Evolutionary conservation across 2,329 filamentous ascomycete species (phyloP).

Genomic region (Rhinocladiella mackenziei): DNA sequence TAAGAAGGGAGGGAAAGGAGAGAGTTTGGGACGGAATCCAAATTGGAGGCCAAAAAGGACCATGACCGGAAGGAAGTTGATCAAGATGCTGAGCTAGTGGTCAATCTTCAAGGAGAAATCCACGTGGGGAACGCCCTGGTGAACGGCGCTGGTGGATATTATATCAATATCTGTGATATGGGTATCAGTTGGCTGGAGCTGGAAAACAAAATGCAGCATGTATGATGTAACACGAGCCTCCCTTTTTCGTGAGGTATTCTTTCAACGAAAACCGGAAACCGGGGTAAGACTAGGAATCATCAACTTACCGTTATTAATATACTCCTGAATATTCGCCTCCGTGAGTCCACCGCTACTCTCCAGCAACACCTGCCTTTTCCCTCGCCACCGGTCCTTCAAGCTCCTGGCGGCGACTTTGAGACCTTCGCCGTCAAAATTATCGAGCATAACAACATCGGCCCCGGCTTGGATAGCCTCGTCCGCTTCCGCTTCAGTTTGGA

Average conservation of each 20-base stretch:
- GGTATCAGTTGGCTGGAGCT: background rate
- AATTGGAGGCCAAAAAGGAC: too few species aligned
- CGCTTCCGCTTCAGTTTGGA: conserved; percentile 80
- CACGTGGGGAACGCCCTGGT: conserved; percentile 88
- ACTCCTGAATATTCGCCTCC: conserved; percentile 74
- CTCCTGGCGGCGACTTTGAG: conserved; percentile 69
- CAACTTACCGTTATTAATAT: conserved; percentile 68
- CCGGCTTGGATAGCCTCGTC: conserved; percentile 87
- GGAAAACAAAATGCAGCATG: too few species aligned
- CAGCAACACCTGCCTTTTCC: conserved; percentile 65
- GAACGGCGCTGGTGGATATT: conserved; percentile 92
- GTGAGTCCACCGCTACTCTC: conserved; percentile 91
- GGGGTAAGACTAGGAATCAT: conserved; percentile 12
- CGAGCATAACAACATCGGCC: conserved; percentile 94
- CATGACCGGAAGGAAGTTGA: too few species aligned
- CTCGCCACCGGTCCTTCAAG: conserved; percentile 76
- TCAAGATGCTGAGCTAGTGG: conserved; percentile 49
- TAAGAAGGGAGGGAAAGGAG: background rate
- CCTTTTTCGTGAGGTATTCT: background rate
- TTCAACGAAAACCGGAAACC: background rate
- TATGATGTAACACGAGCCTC: conserved; percentile 39
- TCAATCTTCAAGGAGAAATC: conserved; percentile 96
- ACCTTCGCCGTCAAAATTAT: conserved; percentile 83
- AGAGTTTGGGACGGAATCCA: too few species aligned
- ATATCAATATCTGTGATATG: conserved; percentile 76